Conservation (phyloP, 345 rosid species). For the Clarkia xantiana region DNA sequence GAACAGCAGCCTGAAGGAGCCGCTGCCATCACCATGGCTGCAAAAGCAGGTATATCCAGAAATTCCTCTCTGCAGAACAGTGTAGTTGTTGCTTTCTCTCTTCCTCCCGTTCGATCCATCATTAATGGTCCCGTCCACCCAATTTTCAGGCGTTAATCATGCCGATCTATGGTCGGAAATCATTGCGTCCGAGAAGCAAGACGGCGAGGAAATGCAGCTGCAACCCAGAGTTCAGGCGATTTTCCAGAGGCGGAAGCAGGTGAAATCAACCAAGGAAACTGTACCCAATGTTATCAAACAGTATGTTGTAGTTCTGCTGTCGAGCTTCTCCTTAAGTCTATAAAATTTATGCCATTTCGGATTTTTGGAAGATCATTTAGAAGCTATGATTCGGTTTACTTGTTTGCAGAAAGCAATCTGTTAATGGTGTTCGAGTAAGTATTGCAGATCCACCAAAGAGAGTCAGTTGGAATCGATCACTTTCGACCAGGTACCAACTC, state of each 20-base stretch:
- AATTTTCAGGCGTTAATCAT: slow-evolving; percentile 3
- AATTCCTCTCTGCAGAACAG: no score
- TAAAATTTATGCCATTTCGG: not conserved
- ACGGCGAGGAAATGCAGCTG: slow-evolving; percentile 4
- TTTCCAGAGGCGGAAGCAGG: slow-evolving; percentile 39
- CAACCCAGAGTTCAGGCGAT: slow-evolving; percentile 18
- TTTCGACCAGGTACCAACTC: slow-evolving; percentile 58
- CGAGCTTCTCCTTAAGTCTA: not conserved
- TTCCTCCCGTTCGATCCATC: slow-evolving; percentile 3
- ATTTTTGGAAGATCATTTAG: not conserved
- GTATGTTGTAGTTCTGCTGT: slow-evolving; percentile 10
- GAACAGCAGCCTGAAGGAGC: no score
- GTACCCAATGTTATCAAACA: slow-evolving; percentile 5
- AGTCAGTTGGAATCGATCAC: slow-evolving; percentile 80
- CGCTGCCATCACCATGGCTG: no score
- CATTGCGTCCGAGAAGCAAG: slow-evolving; percentile 19
- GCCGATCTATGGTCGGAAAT: slow-evolving; percentile 52
- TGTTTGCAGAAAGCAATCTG: slow-evolving; percentile 13
- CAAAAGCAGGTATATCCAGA: no score
- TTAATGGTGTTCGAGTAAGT: slow-evolving; percentile 30
- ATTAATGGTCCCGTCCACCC: not conserved
- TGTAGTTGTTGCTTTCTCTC: not conserved
- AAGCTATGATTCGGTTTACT: not conserved
- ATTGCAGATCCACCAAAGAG: slow-evolving; percentile 39
- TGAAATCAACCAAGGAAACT: slow-evolving; percentile 10